Conservation (phyloP, 768 basidiomycete genomes). For the Hysterangium stoloniferum region DNA sequence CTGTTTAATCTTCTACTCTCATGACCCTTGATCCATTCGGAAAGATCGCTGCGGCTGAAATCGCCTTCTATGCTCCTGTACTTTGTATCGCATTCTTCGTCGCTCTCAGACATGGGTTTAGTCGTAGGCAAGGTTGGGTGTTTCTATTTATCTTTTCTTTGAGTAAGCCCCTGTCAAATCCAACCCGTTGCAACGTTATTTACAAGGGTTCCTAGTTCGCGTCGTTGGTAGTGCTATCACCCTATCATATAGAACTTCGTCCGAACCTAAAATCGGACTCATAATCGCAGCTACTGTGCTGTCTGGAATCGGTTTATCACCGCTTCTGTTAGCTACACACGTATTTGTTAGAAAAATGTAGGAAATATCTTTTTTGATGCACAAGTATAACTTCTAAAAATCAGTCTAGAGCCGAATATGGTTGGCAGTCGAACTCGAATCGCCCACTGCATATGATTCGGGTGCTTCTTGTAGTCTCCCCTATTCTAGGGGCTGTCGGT, state of each 20-base stretch:
- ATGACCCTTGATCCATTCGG: constrained; percentile 35
- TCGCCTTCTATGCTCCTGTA: constrained; percentile 55
- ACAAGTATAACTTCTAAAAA: not conserved
- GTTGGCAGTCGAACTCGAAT: not conserved
- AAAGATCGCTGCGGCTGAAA: constrained; percentile 50
- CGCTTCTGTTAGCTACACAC: constrained; percentile 30
- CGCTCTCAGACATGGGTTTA: constrained; percentile 45
- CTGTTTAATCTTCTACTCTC: no score
- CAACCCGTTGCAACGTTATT: not conserved
- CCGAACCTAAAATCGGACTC: constrained; percentile 25
- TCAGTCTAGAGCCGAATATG: not conserved
- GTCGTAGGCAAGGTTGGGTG: constrained; percentile 59
- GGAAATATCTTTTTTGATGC: constrained; percentile 13
- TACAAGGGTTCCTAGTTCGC: constrained; percentile 35
- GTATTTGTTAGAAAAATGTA: constrained; percentile 30
- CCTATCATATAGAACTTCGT: constrained; percentile 39
- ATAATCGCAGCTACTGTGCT: constrained; percentile 45
- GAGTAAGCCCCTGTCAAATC: constrained; percentile 28
- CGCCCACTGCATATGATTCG: not conserved
- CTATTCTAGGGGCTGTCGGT: constrained; percentile 28
- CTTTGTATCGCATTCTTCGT: constrained; percentile 37
- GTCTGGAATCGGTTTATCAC: constrained; percentile 32
- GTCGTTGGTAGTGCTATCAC: constrained; percentile 49
- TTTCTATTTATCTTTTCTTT: constrained; percentile 54
- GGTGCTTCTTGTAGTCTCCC: constrained; percentile 19